Conservation (phyloP, 1,139 yeast genomes). For the Lodderomyces pseudojiufengensis region DNA sequence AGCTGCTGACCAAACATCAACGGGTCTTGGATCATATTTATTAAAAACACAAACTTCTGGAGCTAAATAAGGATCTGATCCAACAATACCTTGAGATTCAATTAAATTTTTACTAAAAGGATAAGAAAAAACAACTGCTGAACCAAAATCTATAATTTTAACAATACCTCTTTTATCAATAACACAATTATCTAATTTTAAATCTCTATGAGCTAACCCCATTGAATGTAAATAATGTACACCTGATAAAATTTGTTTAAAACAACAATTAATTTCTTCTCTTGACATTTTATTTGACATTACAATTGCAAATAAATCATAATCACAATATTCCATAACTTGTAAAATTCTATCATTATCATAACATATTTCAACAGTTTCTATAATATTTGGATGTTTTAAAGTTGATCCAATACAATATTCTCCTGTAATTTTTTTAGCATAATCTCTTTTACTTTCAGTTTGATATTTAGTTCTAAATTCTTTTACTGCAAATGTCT, state of each 20-base stretch:
- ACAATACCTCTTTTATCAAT: slow-evolving; percentile 81
- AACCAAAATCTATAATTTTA: slow-evolving; percentile 89
- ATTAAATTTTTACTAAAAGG: slow-evolving; percentile 81
- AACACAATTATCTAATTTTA: slow-evolving; percentile 91
- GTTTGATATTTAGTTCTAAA: slow-evolving; percentile 73
- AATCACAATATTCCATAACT: slow-evolving; percentile 94
- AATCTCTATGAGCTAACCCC: slow-evolving; percentile 90
- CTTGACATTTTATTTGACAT: slow-evolving; percentile 91
- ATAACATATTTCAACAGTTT: slow-evolving; percentile 86
- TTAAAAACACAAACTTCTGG: slow-evolving; percentile 89
- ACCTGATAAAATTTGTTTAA: slow-evolving; percentile 81
- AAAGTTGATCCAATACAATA: slow-evolving; percentile 91
- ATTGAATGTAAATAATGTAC: slow-evolving; percentile 79
- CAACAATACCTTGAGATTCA: slow-evolving; percentile 87
- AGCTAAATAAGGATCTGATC: slow-evolving; percentile 91
- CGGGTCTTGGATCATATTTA: slow-evolving; percentile 85
- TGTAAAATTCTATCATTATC: slow-evolving; percentile 85
- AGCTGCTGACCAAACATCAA: slow-evolving; percentile 93
- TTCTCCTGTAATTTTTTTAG: slow-evolving; percentile 91
- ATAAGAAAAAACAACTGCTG: slow-evolving; percentile 88
- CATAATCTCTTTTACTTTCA: slow-evolving; percentile 82
- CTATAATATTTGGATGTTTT: slow-evolving; percentile 86
- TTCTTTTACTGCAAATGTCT: slow-evolving; percentile 87
- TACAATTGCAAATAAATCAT: slow-evolving; percentile 88
- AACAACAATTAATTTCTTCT: slow-evolving; percentile 84